Conservation (phyloP, 139 green algal species). For the Micractinium conductrix region DNA sequence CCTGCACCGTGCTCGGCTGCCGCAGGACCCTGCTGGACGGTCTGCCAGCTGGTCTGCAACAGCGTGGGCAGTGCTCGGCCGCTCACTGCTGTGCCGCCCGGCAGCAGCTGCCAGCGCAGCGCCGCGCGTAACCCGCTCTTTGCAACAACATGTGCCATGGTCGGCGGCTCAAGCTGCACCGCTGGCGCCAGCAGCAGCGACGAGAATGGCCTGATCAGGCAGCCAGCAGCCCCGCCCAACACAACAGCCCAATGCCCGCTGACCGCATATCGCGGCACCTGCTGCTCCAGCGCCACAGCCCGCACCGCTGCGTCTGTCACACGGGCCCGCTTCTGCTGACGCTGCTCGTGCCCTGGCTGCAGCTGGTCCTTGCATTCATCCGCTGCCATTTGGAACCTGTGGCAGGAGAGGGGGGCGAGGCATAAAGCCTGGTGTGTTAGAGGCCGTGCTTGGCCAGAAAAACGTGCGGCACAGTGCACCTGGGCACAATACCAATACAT, state of each 20-base stretch:
- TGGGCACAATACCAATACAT: too few species aligned
- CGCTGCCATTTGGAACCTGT: conserved; percentile 23
- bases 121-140: not conserved
- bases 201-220: not conserved
- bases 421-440: too few species aligned
- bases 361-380: too few species aligned
- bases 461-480: too few species aligned
- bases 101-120: conserved; percentile 3
- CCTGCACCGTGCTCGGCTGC: not conserved
- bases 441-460: too few species aligned
- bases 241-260: not conserved
- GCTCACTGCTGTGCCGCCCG: not conserved
- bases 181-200: conserved; percentile 25
- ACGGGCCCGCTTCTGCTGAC: conserved; percentile 1
- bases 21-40: not conserved
- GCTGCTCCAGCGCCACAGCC: not conserved
- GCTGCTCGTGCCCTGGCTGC: not conserved
- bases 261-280: not conserved
- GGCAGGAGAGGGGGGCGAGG: too few species aligned
- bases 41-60: not conserved
- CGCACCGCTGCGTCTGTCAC: not conserved
- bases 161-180: not conserved
- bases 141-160: not conserved
- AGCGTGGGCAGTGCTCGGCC: not conserved
- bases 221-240: not conserved